phyloP scores from a whole-genome alignment of 169 alveolate genomes.

The Theileria orientalis region DNA sequence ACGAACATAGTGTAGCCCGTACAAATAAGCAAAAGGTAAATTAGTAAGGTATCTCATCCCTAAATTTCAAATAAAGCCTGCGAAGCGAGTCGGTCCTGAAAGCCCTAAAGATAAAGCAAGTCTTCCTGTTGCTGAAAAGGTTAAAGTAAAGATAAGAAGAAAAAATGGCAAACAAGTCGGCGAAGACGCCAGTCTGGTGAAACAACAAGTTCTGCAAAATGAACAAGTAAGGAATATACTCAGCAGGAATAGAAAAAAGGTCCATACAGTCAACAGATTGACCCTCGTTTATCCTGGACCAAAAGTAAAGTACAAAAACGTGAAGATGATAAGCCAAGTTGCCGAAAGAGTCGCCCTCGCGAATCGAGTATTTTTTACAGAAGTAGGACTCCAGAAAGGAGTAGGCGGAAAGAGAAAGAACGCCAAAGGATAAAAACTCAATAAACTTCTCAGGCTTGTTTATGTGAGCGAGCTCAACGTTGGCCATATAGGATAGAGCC shows the following conservation, averaged over 20 bases:
- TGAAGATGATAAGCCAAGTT: slow-evolving; percentile 69
- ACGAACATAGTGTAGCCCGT: background rate
- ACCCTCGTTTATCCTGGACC: slow-evolving; percentile 78
- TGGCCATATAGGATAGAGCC: slow-evolving; percentile 68
- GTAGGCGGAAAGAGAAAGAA: slow-evolving; percentile 46
- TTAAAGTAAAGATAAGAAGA: slow-evolving; percentile 41
- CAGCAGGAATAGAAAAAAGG: slow-evolving; percentile 71
- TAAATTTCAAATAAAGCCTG: background rate
- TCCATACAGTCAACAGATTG: slow-evolving; percentile 71
- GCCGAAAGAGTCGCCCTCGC: background rate
- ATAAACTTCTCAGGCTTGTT: slow-evolving; percentile 71
- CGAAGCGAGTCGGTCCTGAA: background rate
- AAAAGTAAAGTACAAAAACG: slow-evolving; percentile 70
- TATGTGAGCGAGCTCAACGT: slow-evolving; percentile 72
- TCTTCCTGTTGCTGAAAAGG: background rate
- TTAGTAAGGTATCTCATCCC: slow-evolving; percentile 5
- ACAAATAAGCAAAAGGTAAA: background rate
- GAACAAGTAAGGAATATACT: slow-evolving; percentile 67
- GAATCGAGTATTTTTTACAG: slow-evolving; percentile 34
- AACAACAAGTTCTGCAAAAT: slow-evolving; percentile 69
- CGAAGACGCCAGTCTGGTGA: slow-evolving; percentile 57
- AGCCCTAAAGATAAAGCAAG: background rate
- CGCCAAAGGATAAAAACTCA: slow-evolving; percentile 68
- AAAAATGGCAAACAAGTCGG: slow-evolving; percentile 55
- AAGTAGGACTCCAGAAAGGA: slow-evolving; percentile 59